A percentile compares a stretch with the other conserved stretches of the same genome.
Evolutionary conservation across 345 rosid species (phyloP).

Genomic region (Lenwebbia sp.): DNA sequence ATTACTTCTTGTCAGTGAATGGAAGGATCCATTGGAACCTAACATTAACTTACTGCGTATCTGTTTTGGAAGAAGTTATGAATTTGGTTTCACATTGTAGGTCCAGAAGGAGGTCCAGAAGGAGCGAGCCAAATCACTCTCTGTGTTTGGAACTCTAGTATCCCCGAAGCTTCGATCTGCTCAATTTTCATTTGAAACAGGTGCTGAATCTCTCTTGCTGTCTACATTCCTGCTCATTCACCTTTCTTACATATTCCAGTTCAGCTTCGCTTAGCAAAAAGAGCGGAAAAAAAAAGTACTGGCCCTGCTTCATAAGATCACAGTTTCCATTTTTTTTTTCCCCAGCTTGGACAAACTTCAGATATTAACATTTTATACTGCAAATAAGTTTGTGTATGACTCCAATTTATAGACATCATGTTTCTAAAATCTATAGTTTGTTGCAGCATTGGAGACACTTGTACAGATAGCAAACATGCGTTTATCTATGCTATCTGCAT

Average conservation of each 20-base stretch:
- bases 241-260: neutral
- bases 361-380: neutral
- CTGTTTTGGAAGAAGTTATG: neutral
- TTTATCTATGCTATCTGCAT: conserved; percentile 41
- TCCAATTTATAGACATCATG: neutral
- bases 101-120: conserved; percentile 70
- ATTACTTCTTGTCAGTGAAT: neutral
- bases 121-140: conserved; percentile 55
- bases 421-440: neutral
- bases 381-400: neutral
- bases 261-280: neutral
- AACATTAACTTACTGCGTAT: neutral
- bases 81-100: conserved; percentile 8
- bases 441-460: conserved; percentile 65
- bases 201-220: conserved; percentile 15
- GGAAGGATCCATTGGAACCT: neutral
- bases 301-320: neutral
- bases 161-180: conserved; percentile 83
- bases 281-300: neutral
- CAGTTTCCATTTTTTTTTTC: neutral
- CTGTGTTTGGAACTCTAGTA: conserved; percentile 72
- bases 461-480: conserved; percentile 76
- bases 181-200: conserved; percentile 84
- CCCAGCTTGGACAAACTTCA: neutral
- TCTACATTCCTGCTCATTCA: neutral